Conservation (phyloP, 148 eudicot genomes). For the Diospyros kaki region DNA sequence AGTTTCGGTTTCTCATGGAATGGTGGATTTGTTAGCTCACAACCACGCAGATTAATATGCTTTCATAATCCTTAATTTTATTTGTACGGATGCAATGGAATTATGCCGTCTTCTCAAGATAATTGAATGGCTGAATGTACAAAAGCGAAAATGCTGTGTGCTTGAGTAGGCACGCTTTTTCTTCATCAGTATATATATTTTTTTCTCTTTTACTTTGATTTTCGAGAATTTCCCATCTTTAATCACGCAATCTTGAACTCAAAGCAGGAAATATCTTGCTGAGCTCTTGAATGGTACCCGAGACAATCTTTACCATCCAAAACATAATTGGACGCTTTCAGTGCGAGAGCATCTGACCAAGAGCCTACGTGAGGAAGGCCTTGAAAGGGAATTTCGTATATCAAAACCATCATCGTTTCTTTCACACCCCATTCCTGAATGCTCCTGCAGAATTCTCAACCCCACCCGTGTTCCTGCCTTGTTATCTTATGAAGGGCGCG, state of each 20-base stretch:
- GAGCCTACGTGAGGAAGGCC: slow-evolving; percentile 70
- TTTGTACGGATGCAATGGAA: no score
- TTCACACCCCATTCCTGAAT: slow-evolving; percentile 84
- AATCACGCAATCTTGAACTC: slow-evolving; percentile 10
- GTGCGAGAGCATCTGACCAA: slow-evolving; percentile 75
- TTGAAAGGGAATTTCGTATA: slow-evolving; percentile 36
- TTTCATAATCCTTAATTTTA: neutral
- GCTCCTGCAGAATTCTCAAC: slow-evolving; percentile 63
- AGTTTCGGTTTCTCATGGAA: neutral
- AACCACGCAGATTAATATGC: neutral
- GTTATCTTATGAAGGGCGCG: slow-evolving; percentile 28
- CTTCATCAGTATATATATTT: slow-evolving; percentile 3
- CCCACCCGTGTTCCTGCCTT: slow-evolving; percentile 29
- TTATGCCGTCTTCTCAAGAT: neutral
- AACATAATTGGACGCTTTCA: slow-evolving; percentile 66
- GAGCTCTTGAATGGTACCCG: slow-evolving; percentile 54
- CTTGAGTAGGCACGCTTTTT: neutral
- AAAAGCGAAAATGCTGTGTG: neutral
- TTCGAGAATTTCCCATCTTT: neutral
- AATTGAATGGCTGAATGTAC: neutral
- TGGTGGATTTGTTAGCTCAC: neutral
- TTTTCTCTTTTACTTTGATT: neutral
- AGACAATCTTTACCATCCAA: slow-evolving; percentile 63
- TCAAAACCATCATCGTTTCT: slow-evolving; percentile 62
- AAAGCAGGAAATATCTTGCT: slow-evolving; percentile 63